Evolutionary conservation across 129 eudicot species (phyloP), one percentile per base, ranked within the genome.

Genomic region (Flaveria ramosissima): DNA sequence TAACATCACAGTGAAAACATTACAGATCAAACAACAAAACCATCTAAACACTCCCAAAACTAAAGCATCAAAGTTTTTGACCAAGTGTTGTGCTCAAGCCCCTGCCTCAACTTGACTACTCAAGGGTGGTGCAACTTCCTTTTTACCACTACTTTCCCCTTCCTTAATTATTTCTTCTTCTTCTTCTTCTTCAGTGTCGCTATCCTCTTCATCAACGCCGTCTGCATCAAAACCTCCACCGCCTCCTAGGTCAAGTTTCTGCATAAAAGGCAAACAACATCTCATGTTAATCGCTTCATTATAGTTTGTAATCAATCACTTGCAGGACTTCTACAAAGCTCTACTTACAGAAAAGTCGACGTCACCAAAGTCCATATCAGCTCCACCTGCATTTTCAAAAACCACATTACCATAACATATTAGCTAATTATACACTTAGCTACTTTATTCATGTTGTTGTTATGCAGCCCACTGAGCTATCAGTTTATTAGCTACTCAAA

Each of bases 221-320:
- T 81, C 89, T 5, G 32, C 77, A 81, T 80, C 88, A 51, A 83
- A 78, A 36, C 76, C 92, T 41, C 78, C 90, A 56, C 81, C 92
- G 36, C 92, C 94, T 75, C 88, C 90, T 86, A 91, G 82, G 85
- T 82, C 80, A 23, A 91, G 92, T 19, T 84, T 83, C 97, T 91
- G 85, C 7, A 77, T 14, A 78, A 7, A 11, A 23, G 43, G 5
- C 15, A 52, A 53, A 30, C n/a, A 77, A 45, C 23, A 21, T 53
- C 71, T 48, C 30, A 14, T 23, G 45, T 51, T 11, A 73, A 2
- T 30, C 39, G 39, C 39, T 30, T 30, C 39, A 30, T 30, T 30
- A 4, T 20, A 24, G 45, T 7, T 6, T n/a, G 43, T 17, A 17
- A 56, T 26, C 0, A 80, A 45, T n/a, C 21, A 26, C 17, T 43